A percentile compares a stretch with the other conserved stretches of the same genome.
Evolutionary conservation across 192 early-diverging fungal genomes (phyloP).

Genomic region (Podila clonocystis): DNA sequence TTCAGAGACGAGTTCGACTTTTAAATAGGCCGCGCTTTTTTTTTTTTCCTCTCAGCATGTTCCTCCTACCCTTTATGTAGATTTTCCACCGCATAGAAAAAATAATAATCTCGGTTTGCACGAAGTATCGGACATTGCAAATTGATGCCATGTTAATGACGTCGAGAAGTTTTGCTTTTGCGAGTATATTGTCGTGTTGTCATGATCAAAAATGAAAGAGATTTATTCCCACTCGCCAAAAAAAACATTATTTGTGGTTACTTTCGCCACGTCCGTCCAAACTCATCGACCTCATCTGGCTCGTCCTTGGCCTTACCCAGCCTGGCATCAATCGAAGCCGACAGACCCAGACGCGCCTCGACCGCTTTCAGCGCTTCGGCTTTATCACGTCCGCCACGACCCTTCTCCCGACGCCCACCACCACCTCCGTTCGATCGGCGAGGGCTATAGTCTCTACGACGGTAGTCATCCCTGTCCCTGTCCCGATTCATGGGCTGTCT

Average conservation of each 20-base stretch:
- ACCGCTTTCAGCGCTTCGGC: slow-evolving; percentile 31
- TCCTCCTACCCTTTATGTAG: not conserved
- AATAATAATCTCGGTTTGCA: not conserved
- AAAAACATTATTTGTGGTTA: not conserved
- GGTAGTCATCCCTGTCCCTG: not conserved
- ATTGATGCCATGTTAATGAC: too few species aligned
- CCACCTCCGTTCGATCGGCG: not conserved
- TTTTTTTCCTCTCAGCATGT: not conserved
- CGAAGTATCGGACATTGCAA: not conserved
- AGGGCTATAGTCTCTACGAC: slow-evolving; percentile 1
- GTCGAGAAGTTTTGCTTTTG: too few species aligned
- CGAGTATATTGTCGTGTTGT: too few species aligned
- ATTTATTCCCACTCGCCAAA: not conserved
- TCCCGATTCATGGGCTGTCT: not conserved
- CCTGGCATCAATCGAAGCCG: not conserved
- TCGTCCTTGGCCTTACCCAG: not conserved
- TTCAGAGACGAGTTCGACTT: slow-evolving; percentile 92
- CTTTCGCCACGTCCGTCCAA: slow-evolving; percentile 25
- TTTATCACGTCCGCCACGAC: slow-evolving; percentile 4
- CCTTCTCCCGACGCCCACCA: not conserved
- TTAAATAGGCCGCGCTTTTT: slow-evolving; percentile 35
- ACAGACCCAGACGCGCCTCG: slow-evolving; percentile 33
- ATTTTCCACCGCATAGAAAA: not conserved
- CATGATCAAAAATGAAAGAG: not conserved
- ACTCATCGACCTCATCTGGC: slow-evolving; percentile 28